Conservation (phyloP, 2,329 filamentous ascomycete genomes). For the Akanthomyces dipterigenus region DNA sequence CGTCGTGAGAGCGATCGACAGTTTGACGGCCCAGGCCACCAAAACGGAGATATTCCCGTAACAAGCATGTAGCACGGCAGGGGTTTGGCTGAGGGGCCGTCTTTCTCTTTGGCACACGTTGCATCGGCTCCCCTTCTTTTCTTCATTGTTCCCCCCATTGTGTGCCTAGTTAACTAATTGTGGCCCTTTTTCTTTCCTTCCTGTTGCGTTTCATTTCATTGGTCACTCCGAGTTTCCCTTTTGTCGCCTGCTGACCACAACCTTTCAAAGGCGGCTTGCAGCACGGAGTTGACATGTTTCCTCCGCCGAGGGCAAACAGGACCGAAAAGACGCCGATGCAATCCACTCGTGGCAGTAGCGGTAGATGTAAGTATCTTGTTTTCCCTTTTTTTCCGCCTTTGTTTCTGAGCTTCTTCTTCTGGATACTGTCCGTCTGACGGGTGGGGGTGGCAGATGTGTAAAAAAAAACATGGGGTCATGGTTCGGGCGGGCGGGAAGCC, state of each 20-base stretch:
- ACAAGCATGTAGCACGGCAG: neutral
- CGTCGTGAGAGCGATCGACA: neutral
- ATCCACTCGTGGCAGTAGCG: too few relatives aligned
- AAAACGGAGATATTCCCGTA: neutral
- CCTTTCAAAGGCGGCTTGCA: neutral
- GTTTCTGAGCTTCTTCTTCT: neutral
- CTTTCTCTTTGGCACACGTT: neutral
- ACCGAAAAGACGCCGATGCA: neutral
- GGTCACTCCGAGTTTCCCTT: neutral
- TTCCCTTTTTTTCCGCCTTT: too few relatives aligned
- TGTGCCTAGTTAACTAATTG: too few relatives aligned
- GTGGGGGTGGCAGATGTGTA: neutral
- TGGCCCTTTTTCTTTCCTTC: too few relatives aligned
- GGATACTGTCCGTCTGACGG: neutral
- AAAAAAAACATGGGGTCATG: too few relatives aligned
- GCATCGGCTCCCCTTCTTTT: neutral
- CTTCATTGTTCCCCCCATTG: neutral
- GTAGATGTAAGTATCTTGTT: too few relatives aligned
- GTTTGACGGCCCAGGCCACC: neutral
- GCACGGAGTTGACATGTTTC: neutral
- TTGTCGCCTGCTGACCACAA: neutral
- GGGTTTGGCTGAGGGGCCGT: neutral
- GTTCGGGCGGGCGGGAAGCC: neutral
- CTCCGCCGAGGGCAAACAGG: neutral
- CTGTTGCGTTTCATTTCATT: neutral